A percentile compares a stretch with the other conserved stretches of the same genome.
phyloP scores from a whole-genome alignment of 2,329 filamentous ascomycete genomes.

The Epichloe uncinata region DNA sequence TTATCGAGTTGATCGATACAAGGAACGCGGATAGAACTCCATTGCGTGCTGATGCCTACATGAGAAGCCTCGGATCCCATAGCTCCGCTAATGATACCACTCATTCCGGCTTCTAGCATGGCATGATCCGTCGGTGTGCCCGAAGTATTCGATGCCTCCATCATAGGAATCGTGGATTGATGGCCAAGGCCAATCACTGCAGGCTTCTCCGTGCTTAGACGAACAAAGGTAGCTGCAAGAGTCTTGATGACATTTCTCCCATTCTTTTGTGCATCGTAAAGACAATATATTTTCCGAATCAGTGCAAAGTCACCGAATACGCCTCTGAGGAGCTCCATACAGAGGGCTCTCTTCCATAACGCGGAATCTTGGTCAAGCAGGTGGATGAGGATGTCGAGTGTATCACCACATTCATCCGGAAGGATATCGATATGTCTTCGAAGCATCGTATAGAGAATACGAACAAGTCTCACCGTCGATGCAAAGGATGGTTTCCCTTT shows the following conservation, averaged over 20 bases:
- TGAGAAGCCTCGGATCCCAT: conserved; percentile 52
- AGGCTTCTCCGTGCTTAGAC: conserved; percentile 83
- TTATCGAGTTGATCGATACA: conserved; percentile 95
- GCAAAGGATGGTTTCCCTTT: conserved; percentile 70
- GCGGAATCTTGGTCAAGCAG: conserved; percentile 76
- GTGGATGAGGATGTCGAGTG: conserved; percentile 68
- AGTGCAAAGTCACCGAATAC: conserved; percentile 72
- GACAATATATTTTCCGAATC: conserved; percentile 63
- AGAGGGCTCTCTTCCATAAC: conserved; percentile 77
- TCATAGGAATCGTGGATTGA: conserved; percentile 71
- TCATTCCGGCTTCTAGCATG: conserved; percentile 78
- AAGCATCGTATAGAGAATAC: conserved; percentile 72
- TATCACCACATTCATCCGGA: conserved; percentile 67
- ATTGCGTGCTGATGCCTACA: conserved; percentile 76
- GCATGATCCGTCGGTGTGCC: conserved; percentile 61
- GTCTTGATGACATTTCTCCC: conserved; percentile 68
- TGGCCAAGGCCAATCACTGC: conserved; percentile 75
- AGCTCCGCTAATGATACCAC: conserved; percentile 70
- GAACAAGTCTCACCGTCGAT: conserved; percentile 65
- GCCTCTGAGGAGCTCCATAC: conserved; percentile 80
- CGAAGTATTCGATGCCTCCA: conserved; percentile 38
- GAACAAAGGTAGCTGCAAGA: conserved; percentile 78
- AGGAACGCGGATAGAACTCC: conserved; percentile 76
- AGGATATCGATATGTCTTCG: conserved; percentile 65
- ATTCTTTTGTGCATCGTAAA: conserved; percentile 62